A percentile compares a stretch with the other conserved stretches of the same genome.
phyloP scores from a whole-genome alignment of 192 early-diverging fungal genomes.

The Linnemannia elongata region DNA sequence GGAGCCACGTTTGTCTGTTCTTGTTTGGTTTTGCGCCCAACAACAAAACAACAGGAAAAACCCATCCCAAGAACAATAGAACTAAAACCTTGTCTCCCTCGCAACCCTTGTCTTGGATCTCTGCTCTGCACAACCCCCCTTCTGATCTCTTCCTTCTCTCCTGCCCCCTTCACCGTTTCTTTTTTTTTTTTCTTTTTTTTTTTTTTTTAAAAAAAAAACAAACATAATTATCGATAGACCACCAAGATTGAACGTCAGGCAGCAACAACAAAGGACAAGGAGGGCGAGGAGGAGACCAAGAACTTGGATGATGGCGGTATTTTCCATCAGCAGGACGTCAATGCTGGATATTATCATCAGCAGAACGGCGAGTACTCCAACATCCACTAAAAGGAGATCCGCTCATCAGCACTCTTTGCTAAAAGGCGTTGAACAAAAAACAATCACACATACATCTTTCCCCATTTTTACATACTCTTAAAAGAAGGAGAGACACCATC shows the following conservation, averaged over 20 bases:
- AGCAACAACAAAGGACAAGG: constrained; percentile 64
- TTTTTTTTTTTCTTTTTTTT: too few relatives aligned
- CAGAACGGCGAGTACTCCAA: constrained; percentile 45
- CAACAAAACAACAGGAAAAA: not conserved
- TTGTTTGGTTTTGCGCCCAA: not conserved
- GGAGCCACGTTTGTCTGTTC: constrained; percentile 12
- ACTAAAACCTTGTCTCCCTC: constrained; percentile 7
- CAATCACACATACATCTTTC: not conserved
- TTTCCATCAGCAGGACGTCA: constrained; percentile 50
- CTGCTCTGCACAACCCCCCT: not conserved
- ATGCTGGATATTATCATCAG: constrained; percentile 36
- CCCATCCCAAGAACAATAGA: not conserved
- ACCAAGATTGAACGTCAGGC: constrained; percentile 66
- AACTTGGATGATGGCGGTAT: constrained; percentile 31
- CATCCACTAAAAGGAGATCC: constrained; percentile 16
- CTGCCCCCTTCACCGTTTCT: not conserved
- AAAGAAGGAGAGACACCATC: constrained; percentile 7
- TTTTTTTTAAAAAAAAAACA: too few relatives aligned
- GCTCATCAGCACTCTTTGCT: not conserved
- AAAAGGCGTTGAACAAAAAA: not conserved
- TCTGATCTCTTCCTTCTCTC: not conserved
- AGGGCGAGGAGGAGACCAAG: constrained; percentile 53
- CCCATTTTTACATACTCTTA: not conserved
- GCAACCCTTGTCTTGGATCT: not conserved
- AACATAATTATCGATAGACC: constrained; percentile 42